Conservation (phyloP, 345 rosid species). For the Zanthoxylum bungeanum region DNA sequence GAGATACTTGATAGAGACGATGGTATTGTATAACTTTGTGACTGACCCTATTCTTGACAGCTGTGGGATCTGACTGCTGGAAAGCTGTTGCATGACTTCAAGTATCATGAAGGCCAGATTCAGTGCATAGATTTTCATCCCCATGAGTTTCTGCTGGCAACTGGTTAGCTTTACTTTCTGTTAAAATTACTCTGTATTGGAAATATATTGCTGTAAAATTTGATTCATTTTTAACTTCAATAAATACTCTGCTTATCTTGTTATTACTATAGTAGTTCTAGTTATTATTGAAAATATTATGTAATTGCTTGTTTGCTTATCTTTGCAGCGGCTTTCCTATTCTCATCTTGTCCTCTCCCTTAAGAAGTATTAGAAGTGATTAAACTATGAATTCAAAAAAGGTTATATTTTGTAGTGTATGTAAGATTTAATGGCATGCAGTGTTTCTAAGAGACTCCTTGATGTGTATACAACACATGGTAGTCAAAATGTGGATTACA, state of each 20-base stretch:
- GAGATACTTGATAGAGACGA: not conserved
- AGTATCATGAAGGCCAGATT: slow-evolving; percentile 89
- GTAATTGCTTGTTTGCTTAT: not conserved
- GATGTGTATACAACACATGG: not conserved
- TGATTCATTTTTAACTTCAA: slow-evolving; percentile 6
- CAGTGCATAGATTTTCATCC: slow-evolving; percentile 99
- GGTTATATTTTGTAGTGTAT: not conserved
- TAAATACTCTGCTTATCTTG: not conserved
- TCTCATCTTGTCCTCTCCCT: not conserved
- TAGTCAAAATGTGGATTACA: not conserved
- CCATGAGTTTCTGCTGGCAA: slow-evolving; percentile 85
- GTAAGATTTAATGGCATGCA: not conserved
- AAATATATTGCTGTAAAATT: not conserved
- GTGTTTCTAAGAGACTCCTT: not conserved
- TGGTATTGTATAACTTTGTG: not conserved
- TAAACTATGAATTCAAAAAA: not conserved
- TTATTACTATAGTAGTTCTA: not conserved
- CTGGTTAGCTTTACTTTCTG: slow-evolving; percentile 56
- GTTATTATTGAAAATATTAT: too few species aligned
- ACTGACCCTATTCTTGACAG: slow-evolving; percentile 34
- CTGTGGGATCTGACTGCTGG: slow-evolving; percentile 99
- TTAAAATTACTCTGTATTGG: not conserved
- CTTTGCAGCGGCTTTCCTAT: not conserved
- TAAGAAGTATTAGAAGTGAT: not conserved
- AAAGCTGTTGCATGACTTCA: slow-evolving; percentile 87